Percentiles rank a stretch among this genome's conserved stretches.
Evolutionary conservation across 1,139 yeast species (phyloP).

Genomic region (Dujonia santamariae): DNA sequence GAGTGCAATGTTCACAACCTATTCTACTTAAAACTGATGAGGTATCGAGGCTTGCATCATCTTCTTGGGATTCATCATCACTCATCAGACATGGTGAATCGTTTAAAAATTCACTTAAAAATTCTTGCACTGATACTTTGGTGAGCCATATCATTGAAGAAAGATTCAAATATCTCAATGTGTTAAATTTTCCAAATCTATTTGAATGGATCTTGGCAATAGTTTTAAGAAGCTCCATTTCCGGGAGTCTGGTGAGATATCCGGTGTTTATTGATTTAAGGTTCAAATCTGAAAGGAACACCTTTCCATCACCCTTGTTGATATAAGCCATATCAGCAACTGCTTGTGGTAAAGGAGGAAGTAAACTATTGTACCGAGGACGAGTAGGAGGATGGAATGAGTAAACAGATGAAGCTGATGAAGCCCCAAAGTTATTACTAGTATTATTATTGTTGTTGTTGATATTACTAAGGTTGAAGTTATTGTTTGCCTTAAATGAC

Average conservation of each 20-base stretch:
- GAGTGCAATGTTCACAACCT: constrained; percentile 1
- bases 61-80: constrained; percentile 13
- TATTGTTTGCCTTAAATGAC: not conserved
- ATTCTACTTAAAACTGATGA: not conserved
- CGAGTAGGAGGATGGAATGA: constrained; percentile 25
- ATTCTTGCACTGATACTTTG: constrained; percentile 33
- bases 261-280: constrained; percentile 36
- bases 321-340: constrained; percentile 26
- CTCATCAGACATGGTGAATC: constrained; percentile 5
- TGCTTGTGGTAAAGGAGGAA: constrained; percentile 35
- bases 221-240: constrained; percentile 33
- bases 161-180: constrained; percentile 34
- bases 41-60: constrained; percentile 4
- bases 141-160: constrained; percentile 54
- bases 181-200: constrained; percentile 14
- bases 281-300: constrained; percentile 41
- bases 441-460: not conserved
- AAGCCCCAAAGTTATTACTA: constrained; percentile 8
- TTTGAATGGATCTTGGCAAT: constrained; percentile 23
- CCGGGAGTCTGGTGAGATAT: constrained; percentile 31
- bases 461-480: not conserved
- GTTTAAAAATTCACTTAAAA: constrained; percentile 14
- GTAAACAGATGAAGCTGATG: constrained; percentile 31
- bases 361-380: constrained; percentile 36
- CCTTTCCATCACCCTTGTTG: constrained; percentile 35